phyloP scores from a whole-genome alignment of 2,329 filamentous ascomycete genomes.

The Elsinoe fawcettii region DNA sequence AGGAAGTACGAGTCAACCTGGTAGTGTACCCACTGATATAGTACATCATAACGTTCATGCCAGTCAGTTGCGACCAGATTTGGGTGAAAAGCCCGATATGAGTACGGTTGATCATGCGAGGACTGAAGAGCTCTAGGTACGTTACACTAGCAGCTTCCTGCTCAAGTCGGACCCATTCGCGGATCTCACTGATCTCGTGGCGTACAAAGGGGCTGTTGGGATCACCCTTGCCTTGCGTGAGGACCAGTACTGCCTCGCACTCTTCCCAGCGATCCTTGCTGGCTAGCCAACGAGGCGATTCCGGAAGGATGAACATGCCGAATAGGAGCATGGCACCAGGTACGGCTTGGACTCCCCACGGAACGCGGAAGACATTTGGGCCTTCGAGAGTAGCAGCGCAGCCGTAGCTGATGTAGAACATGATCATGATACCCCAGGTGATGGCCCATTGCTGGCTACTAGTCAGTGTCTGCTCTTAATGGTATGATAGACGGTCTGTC shows the following conservation, averaged over 20 bases:
- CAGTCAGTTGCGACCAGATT: slow-evolving; percentile 68
- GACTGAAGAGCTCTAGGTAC: slow-evolving; percentile 64
- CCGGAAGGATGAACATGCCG: slow-evolving; percentile 40
- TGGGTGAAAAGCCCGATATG: slow-evolving; percentile 65
- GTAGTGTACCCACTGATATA: slow-evolving; percentile 14
- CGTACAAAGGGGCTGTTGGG: slow-evolving; percentile 48
- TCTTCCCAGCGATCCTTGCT: slow-evolving; percentile 41
- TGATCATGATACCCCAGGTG: slow-evolving; percentile 56
- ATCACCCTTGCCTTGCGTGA: slow-evolving; percentile 35
- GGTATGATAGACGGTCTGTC: not conserved
- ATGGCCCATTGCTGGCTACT: slow-evolving; percentile 59
- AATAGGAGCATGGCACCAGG: slow-evolving; percentile 38
- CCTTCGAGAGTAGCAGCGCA: slow-evolving; percentile 51
- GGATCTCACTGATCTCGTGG: slow-evolving; percentile 64
- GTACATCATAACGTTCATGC: slow-evolving; percentile 43
- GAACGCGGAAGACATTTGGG: slow-evolving; percentile 52
- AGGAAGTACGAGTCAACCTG: not conserved
- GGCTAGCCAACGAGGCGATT: slow-evolving; percentile 41
- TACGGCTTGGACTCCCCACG: slow-evolving; percentile 48
- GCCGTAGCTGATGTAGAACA: slow-evolving; percentile 57
- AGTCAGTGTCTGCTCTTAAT: not conserved
- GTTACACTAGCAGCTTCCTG: slow-evolving; percentile 59
- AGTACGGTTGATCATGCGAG: slow-evolving; percentile 66
- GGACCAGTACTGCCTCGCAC: slow-evolving; percentile 33
- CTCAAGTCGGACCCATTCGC: slow-evolving; percentile 63